Evolutionary conservation across 2,329 filamentous ascomycete genomes (phyloP), one percentile per base, ranked within the genome.

Genomic region (Fusarium incarnatum): DNA sequence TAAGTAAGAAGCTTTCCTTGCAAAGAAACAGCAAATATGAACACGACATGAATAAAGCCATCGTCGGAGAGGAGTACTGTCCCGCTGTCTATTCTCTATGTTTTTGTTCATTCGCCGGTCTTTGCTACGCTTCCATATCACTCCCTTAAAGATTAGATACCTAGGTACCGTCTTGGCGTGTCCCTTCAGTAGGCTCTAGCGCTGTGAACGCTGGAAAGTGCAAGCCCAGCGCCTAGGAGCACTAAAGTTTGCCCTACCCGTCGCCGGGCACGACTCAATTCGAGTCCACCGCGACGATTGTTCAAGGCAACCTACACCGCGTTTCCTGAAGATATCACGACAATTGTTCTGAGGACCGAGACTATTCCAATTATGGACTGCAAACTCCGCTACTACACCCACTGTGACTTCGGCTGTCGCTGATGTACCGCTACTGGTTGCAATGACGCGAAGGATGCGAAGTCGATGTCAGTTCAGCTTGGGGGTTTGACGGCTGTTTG

Each of bases 51-150:
- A 37, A 12, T 12, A 37, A n/a, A 37, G 4, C 1, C 6, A 5
- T 37, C 18, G 10, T n/a, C 10, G 4, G 10, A 37, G 11, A 37
- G 6, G 6, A 7, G 4, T 37, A 18, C 18, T n/a, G 6, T 37
- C 18, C 10, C 18, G 18, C 7, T 37, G 1, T 7, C 0, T 2
- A 12, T n/a, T n/a, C 34, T 12, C 18, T 10, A 12, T 37, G 5
- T n/a, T 37, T 37, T n/a, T 18, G 18, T 10, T 37, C 3, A 37
- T 37, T n/a, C 18, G 18, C 6, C 18, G 34, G 34, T n/a, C 34
- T 37, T 12, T 37, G n/a, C 18, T 18, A 37, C 18, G 10, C 10
- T 37, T 18, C 1, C n/a, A n/a, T n/a, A n/a, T 7, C 34, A 37
- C 34, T 4, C 34, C 3, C 18, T 37, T 7, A 1, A 37, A 12